phyloP scores from a whole-genome alignment of 1,284 basidiomycete genomes.

The Puccinia horiana region DNA sequence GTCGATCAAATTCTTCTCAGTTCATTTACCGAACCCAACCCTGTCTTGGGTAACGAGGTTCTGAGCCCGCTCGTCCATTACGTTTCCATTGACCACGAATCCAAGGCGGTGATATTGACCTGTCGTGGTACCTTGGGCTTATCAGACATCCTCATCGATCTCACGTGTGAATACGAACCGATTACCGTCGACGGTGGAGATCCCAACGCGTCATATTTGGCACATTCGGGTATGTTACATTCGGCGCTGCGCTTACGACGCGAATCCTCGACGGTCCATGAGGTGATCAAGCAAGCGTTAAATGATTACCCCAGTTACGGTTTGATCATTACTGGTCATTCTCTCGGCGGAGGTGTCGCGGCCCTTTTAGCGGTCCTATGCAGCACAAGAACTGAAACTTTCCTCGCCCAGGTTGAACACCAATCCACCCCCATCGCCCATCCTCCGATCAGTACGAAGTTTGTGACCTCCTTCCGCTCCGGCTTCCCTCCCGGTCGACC shows the following conservation, averaged over 20 bases:
- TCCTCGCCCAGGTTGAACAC: conserved; percentile 54
- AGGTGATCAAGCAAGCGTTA: conserved; percentile 60
- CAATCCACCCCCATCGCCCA: conserved; percentile 52
- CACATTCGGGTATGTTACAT: conserved; percentile 63
- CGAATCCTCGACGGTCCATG: conserved; percentile 60
- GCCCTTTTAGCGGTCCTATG: conserved; percentile 59
- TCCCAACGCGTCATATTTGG: conserved; percentile 59
- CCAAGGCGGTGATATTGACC: conserved; percentile 61
- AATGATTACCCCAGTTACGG: conserved; percentile 61
- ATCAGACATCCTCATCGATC: conserved; percentile 63
- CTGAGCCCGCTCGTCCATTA: conserved; percentile 62
- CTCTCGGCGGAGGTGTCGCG: conserved; percentile 63
- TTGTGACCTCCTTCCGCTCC: conserved; percentile 61
- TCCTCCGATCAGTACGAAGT: conserved; percentile 60
- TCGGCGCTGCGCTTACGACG: conserved; percentile 60
- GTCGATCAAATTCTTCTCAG: conserved; percentile 63
- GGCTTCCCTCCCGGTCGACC: conserved; percentile 63
- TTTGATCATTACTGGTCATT: conserved; percentile 62
- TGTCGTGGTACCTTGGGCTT: conserved; percentile 63
- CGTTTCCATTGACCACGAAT: conserved; percentile 62
- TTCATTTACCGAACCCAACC: conserved; percentile 59
- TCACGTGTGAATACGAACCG: conserved; percentile 62
- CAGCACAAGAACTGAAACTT: conserved; percentile 56
- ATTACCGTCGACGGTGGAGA: conserved; percentile 60
- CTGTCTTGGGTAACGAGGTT: conserved; percentile 56